Percentiles rank a stretch among this genome's conserved stretches.
phyloP scores from a whole-genome alignment of 495 filamentous ascomycete species.

The Aspergillus ellipticus region DNA sequence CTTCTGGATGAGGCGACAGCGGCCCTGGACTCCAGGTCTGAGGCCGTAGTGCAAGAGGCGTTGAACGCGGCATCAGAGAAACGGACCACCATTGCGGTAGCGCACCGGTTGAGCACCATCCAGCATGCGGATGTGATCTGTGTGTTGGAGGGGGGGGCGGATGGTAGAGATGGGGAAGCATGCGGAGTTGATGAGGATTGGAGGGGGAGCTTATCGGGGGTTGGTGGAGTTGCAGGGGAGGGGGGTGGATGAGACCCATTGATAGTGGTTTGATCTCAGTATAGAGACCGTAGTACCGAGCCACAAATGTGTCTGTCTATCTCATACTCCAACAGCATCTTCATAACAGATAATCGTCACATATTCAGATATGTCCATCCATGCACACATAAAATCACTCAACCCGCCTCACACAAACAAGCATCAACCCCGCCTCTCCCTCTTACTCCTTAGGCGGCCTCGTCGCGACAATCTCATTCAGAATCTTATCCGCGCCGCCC shows the following conservation, averaged over 20 bases:
- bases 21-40: constrained; percentile 62
- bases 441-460: constrained; percentile 16
- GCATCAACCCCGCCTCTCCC: too few species aligned
- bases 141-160: constrained; percentile 42
- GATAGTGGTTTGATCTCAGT: too few species aligned
- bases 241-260: too few species aligned
- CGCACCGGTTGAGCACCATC: constrained; percentile 66
- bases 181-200: constrained; percentile 22
- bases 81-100: constrained; percentile 60
- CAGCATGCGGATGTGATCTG: constrained; percentile 67
- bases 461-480: constrained; percentile 13
- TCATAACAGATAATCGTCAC: too few species aligned
- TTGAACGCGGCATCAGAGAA: constrained; percentile 53
- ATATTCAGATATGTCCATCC: too few species aligned
- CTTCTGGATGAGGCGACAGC: constrained; percentile 71
- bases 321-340: too few species aligned
- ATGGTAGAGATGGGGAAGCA: constrained; percentile 26
- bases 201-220: too few species aligned
- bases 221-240: too few species aligned
- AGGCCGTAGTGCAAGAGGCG: constrained; percentile 62
- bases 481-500: constrained; percentile 15
- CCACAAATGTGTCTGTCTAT: too few species aligned
- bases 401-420: too few species aligned
- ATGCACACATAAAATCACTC: too few species aligned
- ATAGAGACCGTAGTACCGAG: too few species aligned